Evolutionary conservation across 176 grass and related monocot genomes (phyloP).

Genomic region (Microstegium vimineum): DNA sequence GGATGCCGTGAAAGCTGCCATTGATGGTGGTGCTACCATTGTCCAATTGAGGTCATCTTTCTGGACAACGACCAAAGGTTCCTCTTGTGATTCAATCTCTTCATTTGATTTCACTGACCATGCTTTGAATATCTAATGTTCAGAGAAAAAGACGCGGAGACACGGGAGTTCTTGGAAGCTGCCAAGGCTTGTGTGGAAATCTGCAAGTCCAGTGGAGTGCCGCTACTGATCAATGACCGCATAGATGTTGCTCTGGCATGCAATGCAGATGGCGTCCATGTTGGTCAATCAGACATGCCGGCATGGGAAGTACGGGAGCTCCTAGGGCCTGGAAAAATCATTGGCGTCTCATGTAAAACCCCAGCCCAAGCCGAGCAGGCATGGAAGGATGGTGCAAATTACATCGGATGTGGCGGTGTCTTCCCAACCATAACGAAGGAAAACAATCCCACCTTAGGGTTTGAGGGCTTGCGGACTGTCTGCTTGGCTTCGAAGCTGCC

Average conservation of each 20-base stretch:
- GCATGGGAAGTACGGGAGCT: constrained; percentile 45
- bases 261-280: constrained; percentile 79
- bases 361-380: constrained; percentile 63
- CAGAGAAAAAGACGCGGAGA: constrained; percentile 81
- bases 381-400: constrained; percentile 75
- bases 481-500: constrained; percentile 70
- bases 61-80: background rate
- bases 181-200: constrained; percentile 64
- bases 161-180: constrained; percentile 66
- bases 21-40: constrained; percentile 84
- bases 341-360: constrained; percentile 90
- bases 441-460: constrained; percentile 65
- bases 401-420: constrained; percentile 77
- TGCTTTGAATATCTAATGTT: background rate
- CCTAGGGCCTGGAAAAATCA: constrained; percentile 72
- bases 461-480: constrained; percentile 64
- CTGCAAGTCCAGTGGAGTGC: constrained; percentile 61
- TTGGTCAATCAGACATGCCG: constrained; percentile 81
- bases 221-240: constrained; percentile 84
- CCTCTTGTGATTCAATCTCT: background rate
- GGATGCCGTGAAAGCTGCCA: constrained; percentile 70
- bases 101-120: background rate
- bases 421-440: constrained; percentile 76
- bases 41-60: constrained; percentile 75
- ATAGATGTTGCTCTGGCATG: constrained; percentile 84